phyloP scores from a whole-genome alignment of 108 stramenopile species.

The Cylindrotheca closterium region DNA sequence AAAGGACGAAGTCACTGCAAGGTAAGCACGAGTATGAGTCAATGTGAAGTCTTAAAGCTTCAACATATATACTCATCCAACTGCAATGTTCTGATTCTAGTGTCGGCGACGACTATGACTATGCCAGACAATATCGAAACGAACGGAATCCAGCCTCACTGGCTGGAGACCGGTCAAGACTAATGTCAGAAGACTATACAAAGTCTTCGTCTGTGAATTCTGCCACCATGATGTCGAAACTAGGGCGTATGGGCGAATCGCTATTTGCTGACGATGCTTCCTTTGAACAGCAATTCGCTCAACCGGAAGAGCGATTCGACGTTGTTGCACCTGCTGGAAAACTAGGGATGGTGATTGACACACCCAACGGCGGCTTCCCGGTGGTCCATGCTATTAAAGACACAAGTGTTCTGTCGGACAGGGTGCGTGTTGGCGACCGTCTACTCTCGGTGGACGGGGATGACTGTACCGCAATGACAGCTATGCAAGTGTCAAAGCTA shows the following conservation, averaged over 20 bases:
- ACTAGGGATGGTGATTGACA: conserved; percentile 88
- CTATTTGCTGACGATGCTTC: conserved; percentile 64
- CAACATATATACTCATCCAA: too few species aligned
- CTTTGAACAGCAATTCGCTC: conserved; percentile 55
- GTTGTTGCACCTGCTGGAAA: conserved; percentile 69
- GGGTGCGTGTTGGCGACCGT: conserved; percentile 72
- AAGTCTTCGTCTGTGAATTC: conserved; percentile 23
- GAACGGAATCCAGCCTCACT: conserved; percentile 4
- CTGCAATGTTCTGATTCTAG: too few species aligned
- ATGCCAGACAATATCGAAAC: conserved; percentile 42
- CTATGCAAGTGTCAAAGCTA: conserved; percentile 74
- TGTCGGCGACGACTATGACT: conserved; percentile 62
- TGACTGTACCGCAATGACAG: conserved; percentile 79
- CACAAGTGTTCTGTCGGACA: conserved; percentile 64
- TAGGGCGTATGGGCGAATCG: conserved; percentile 32
- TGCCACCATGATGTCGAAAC: conserved; percentile 16
- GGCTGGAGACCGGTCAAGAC: conserved; percentile 7
- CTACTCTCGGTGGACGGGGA: conserved; percentile 79
- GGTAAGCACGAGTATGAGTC: too few species aligned
- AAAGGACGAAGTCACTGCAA: conserved; percentile 47
- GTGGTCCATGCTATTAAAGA: conserved; percentile 86
- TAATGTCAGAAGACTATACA: conserved; percentile 29
- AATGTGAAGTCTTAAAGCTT: too few species aligned
- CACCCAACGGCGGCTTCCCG: conserved; percentile 69
- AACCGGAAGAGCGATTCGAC: conserved; percentile 46